Evolutionary conservation across 345 rosid species (phyloP).

Genomic region (Populus deltoides): DNA sequence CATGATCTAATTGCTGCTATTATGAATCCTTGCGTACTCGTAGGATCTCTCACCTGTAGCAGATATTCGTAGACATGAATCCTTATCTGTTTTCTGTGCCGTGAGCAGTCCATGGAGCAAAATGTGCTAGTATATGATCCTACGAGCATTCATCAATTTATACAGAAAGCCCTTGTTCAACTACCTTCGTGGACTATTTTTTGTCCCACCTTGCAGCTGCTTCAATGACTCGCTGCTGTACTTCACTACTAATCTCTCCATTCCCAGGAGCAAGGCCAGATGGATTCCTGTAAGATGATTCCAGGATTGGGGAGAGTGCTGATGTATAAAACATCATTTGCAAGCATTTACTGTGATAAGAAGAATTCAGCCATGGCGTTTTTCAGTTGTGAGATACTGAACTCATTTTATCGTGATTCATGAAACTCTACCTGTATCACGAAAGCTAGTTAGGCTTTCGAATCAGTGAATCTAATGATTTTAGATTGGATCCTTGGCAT

Average conservation of each 20-base stretch:
- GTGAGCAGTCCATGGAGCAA: background rate
- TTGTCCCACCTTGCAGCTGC: background rate
- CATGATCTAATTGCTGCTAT: background rate
- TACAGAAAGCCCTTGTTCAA: background rate
- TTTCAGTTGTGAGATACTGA: background rate
- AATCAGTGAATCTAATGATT: background rate
- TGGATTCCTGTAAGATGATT: background rate
- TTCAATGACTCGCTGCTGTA: background rate
- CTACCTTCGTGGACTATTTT: background rate
- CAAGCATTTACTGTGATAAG: background rate
- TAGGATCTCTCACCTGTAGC: conserved; percentile 13
- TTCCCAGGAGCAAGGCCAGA: background rate
- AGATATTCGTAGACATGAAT: conserved; percentile 57
- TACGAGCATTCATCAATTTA: background rate
- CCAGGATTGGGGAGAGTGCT: background rate
- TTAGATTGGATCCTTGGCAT: background rate
- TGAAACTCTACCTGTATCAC: background rate
- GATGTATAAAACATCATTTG: background rate
- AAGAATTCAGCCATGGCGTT: background rate
- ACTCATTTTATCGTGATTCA: background rate
- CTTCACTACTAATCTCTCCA: background rate
- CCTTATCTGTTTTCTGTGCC: background rate
- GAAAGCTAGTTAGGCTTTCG: background rate
- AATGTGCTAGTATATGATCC: background rate
- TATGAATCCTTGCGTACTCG: background rate